Conservation (phyloP, 768 basidiomycete species). For the Lentinus brumalis region DNA sequence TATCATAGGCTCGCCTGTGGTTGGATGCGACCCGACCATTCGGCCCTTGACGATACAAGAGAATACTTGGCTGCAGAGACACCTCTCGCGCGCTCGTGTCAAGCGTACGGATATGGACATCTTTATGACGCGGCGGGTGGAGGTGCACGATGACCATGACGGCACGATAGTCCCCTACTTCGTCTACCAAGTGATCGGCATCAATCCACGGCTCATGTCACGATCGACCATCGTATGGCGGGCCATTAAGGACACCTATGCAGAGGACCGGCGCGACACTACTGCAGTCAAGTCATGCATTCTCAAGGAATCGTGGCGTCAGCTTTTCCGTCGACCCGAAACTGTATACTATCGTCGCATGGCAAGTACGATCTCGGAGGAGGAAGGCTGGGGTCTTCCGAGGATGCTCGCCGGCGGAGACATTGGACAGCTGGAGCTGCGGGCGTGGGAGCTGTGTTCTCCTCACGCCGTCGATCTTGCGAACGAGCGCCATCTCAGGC, state of each 20-base stretch:
- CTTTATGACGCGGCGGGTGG: neutral
- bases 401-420: constrained; percentile 7
- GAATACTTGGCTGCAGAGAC: neutral
- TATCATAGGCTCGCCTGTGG: neutral
- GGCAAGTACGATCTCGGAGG: neutral
- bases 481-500: neutral
- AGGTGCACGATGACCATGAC: neutral
- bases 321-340: constrained; percentile 3
- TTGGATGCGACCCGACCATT: constrained; percentile 13
- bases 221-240: constrained; percentile 15
- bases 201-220: constrained; percentile 11
- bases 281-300: neutral
- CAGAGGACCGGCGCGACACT: neutral
- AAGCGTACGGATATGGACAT: too few species aligned
- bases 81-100: neutral
- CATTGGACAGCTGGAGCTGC: constrained; percentile 2
- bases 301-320: constrained; percentile 19
- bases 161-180: neutral
- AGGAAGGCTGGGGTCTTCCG: neutral
- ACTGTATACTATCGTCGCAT: constrained; percentile 3
- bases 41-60: neutral
- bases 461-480: neutral
- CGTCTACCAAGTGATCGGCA: neutral
- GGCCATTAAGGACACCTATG: constrained; percentile 8
- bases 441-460: neutral